Evolutionary conservation across 2,329 filamentous ascomycete genomes (phyloP), one percentile per base, ranked within the genome.

Genomic region (Beauveria caledonica): DNA sequence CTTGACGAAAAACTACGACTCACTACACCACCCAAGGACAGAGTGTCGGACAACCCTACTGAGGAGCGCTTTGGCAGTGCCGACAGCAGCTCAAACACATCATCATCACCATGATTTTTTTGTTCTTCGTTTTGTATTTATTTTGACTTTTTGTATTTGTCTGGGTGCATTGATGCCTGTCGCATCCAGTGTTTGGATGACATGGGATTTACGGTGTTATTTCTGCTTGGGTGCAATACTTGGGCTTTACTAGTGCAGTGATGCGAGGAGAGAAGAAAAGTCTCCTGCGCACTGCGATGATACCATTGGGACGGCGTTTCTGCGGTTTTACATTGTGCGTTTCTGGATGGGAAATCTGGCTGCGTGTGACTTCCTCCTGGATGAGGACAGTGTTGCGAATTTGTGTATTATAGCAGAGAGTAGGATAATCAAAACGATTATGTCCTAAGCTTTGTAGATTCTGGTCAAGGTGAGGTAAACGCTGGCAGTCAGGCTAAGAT

Each of bases 1-100:
- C 78, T 92, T 49, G 88, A 92, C 64, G 86, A 90, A 71, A 89
- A 88, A 70, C 78, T 91, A 55, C 75, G 80, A 51, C 72, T 85
- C 39, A 78, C 69, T 10, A 74, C 71, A 66, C 69, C 73, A 39
- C 67, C 70, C 40, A 68, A 67, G 60, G 68, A 72, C 61, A 64
- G 67, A 58, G 71, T 70, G 23, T 65, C 65, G 17, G 69, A 70
- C 5, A 71, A 64, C 57, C 63, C 64, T 29, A 66, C 67, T 29
- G 70, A 71, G 42, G 70, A 69, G 54, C 65, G 68, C 52, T 71
- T 68, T 45, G 67, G 66, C 60, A 76, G 71, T 58, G 68, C 68
- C 29, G 72, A 71, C 36, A 72, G 68, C 54, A 72, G 71, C 40
- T 71, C 69, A 27, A 71, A 66, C 52, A 53, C 57, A 53, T 72